These are phyloP conservation scores for Epichloe typhina DNA, from an alignment of 2,329 filamentous ascomycete genomes.

Conservation along the genomic window DNA sequence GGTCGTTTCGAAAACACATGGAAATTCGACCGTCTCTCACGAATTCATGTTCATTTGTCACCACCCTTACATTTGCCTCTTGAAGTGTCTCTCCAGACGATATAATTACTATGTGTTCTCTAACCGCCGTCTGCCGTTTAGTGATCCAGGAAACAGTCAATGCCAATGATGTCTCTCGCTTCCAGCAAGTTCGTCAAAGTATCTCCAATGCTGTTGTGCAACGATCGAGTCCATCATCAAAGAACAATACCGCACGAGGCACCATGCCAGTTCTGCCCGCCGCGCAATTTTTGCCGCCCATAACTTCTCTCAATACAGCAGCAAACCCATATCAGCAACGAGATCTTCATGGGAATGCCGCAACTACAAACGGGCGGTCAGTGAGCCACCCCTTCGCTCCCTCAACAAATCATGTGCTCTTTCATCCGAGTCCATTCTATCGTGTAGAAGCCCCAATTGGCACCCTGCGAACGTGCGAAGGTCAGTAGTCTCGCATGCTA, in stretches of 20 bases:
- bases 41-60: not conserved
- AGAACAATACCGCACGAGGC: conserved; percentile 6
- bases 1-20: too few relatives aligned
- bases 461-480: conserved; percentile 53
- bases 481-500: conserved; percentile 33
- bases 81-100: not conserved
- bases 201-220: conserved; percentile 22
- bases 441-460: conserved; percentile 53
- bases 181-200: conserved; percentile 31
- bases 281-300: conserved; percentile 8
- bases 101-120: not conserved
- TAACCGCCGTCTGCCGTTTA: conserved; percentile 11
- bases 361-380: conserved; percentile 11
- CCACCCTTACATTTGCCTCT: too few relatives aligned
- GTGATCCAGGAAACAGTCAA: conserved; percentile 28
- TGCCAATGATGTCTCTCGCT: conserved; percentile 24
- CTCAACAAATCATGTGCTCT: conserved; percentile 14
- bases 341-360: conserved; percentile 7
- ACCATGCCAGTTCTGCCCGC: not conserved
- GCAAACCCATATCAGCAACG: conserved; percentile 6
- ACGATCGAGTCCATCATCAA: conserved; percentile 15
- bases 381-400: conserved; percentile 8
- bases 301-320: conserved; percentile 10
- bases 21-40: not conserved
- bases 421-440: conserved; percentile 78